Percentiles rank a stretch among this genome's conserved stretches.
phyloP scores from a whole-genome alignment of 2,329 filamentous ascomycete genomes.

The Cordyceps fumosorosea region DNA sequence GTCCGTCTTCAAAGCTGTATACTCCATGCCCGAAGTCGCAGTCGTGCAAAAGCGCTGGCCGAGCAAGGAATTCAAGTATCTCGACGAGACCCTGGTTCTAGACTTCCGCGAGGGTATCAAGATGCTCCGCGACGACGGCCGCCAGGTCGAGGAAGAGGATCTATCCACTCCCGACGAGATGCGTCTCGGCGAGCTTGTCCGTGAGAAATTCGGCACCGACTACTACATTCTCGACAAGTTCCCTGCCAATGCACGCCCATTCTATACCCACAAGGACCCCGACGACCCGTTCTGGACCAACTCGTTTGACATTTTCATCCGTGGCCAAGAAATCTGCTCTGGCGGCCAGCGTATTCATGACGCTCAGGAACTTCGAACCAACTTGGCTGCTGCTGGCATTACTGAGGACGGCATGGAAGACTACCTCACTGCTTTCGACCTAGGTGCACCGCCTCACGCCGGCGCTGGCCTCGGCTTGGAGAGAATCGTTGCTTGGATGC shows the following conservation, averaged over 20 bases:
- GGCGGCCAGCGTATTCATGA: constrained; percentile 92
- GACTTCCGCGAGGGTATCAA: constrained; percentile 72
- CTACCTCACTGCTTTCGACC: constrained; percentile 82
- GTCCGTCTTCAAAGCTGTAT: constrained; percentile 48
- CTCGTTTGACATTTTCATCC: constrained; percentile 91
- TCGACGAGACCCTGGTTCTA: constrained; percentile 77
- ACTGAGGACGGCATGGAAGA: constrained; percentile 80
- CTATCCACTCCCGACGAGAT: constrained; percentile 82
- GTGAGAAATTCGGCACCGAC: constrained; percentile 79
- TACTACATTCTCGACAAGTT: constrained; percentile 96
- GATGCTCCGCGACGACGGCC: constrained; percentile 77
- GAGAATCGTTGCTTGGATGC: constrained; percentile 77
- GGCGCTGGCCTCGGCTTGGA: constrained; percentile 87
- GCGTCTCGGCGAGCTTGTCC: constrained; percentile 74
- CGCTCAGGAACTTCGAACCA: constrained; percentile 63
- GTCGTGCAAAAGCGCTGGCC: constrained; percentile 78
- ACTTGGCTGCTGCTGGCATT: constrained; percentile 70
- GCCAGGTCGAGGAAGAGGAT: constrained; percentile 68
- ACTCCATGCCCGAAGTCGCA: constrained; percentile 60
- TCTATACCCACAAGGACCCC: constrained; percentile 83
- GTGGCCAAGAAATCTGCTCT: constrained; percentile 86
- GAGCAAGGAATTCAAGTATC: constrained; percentile 77
- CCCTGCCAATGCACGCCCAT: constrained; percentile 74
- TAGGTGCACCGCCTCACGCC: constrained; percentile 81
- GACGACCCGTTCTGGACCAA: constrained; percentile 70